Evolutionary conservation across 345 rosid species (phyloP), one percentile per base, ranked within the genome.

Genomic region (Passiflora organensis): DNA sequence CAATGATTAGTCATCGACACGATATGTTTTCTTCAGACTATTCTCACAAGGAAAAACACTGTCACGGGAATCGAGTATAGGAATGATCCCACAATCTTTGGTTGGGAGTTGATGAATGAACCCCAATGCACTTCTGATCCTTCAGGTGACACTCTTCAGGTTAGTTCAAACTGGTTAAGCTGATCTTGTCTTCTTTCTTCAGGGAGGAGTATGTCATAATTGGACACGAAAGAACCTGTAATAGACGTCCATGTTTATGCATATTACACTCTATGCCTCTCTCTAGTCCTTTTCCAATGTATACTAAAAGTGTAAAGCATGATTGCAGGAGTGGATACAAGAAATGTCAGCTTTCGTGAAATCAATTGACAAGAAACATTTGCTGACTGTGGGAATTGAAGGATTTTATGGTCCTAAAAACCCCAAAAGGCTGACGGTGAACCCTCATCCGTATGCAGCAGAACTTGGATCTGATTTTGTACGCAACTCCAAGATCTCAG

Each of bases 51-150:
- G 58, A 86, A 76, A 70, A 91, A 91, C 83, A 84, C 94, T 53
- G 65, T 91, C 52, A 86, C 95, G 0, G 98, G 98, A 55, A 66
- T 82, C 4, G 95, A 86, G 55, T 91, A 91, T 71, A 73, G 89
- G 72, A 78, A 91, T 55, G 98, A 91, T 51, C 96, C 98, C 6
- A 73, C 83, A 53, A 84, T 91, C 61, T 91, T 91, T 77, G 98
- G 77, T 8, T 88, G 95, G 98, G 96, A 86, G 75, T 68, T 91
- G 79, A 91, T 88, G 18, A 91, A 91, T 34, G 98, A 91, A 76
- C 98, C 98, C 45, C 95, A 91, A 28, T 84, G 96, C 84, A 66
- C 76, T 83, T 54, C 95, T 55, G 98, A 91, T 78, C 72, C 89
- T 55, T 86, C 98, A 15, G 98, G 98, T 11, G 82, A 88, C 72